Percentiles rank a stretch among this genome's conserved stretches.
Conservation (phyloP, 2,329 filamentous ascomycete genomes). For the Arthrobotrys iridis region DNA sequence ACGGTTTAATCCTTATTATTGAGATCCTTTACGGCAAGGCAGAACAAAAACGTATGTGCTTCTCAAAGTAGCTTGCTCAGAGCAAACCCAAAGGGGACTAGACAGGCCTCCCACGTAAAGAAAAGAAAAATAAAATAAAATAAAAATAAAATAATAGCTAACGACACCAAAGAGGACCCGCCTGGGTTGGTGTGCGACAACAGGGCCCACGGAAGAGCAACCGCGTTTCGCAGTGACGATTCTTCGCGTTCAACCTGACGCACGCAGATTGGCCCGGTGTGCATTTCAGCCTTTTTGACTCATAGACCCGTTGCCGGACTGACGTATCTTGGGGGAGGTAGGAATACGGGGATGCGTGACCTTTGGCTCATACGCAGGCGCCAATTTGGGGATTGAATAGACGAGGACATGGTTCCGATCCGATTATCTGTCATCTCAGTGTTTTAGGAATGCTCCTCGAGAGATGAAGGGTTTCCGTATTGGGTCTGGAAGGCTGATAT, state of each 20-base stretch:
- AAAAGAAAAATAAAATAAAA: slow-evolving; percentile 19
- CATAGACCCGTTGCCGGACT: slow-evolving; percentile 43
- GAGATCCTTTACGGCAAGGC: slow-evolving; percentile 54
- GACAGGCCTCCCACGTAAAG: slow-evolving; percentile 43
- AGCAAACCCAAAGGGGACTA: slow-evolving; percentile 28
- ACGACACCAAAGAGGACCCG: slow-evolving; percentile 25
- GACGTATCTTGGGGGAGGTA: slow-evolving; percentile 39
- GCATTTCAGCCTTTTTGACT: slow-evolving; percentile 50
- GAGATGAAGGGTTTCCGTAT: slow-evolving; percentile 38
- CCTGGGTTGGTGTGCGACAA: slow-evolving; percentile 33
- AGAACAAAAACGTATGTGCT: slow-evolving; percentile 46
- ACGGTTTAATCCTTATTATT: slow-evolving; percentile 47
- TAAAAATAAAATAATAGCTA: slow-evolving; percentile 10
- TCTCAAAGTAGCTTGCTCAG: slow-evolving; percentile 43
- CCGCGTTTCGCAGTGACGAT: slow-evolving; percentile 51
- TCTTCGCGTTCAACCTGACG: slow-evolving; percentile 46
- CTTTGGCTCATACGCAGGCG: slow-evolving; percentile 52
- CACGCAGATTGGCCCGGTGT: slow-evolving; percentile 48
- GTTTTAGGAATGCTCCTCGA: slow-evolving; percentile 44
- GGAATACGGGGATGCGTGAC: slow-evolving; percentile 52
- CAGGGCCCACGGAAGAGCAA: slow-evolving; percentile 27
- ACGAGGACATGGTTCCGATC: slow-evolving; percentile 49
- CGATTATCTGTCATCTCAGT: slow-evolving; percentile 54
- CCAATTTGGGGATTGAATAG: slow-evolving; percentile 52
- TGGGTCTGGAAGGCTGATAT: slow-evolving; percentile 41